These are phyloP conservation scores for Melanogaster broomeanus DNA, from an alignment of 768 basidiomycete species.

Conservation along the genomic window DNA sequence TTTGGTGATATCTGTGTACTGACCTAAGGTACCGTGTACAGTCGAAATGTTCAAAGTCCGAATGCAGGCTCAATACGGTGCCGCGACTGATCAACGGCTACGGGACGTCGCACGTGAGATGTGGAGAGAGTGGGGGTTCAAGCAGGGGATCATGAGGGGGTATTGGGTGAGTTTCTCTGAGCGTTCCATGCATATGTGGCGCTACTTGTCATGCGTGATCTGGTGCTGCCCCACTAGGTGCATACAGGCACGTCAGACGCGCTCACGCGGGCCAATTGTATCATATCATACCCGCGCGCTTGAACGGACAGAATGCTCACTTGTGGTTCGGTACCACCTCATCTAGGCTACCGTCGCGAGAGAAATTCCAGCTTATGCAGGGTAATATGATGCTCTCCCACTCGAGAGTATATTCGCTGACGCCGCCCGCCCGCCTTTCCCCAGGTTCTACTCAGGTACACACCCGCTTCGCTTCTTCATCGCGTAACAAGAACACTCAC, in stretches of 20 bases:
- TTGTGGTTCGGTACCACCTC: neutral
- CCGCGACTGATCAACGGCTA: conserved; percentile 74
- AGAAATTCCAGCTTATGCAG: conserved; percentile 97
- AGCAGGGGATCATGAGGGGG: conserved; percentile 91
- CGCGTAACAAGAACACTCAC: neutral
- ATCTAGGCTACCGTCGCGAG: conserved; percentile 81
- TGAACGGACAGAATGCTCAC: neutral
- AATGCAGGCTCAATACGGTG: conserved; percentile 96
- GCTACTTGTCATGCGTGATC: no score
- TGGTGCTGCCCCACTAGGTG: neutral
- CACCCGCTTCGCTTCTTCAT: neutral
- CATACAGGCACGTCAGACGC: neutral
- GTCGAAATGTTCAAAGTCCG: conserved; percentile 99
- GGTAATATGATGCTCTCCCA: conserved; percentile 33
- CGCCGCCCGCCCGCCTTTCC: neutral
- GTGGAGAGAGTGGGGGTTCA: conserved; percentile 86
- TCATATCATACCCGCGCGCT: neutral
- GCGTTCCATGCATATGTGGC: neutral
- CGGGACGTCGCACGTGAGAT: conserved; percentile 73
- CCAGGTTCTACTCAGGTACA: conserved; percentile 69
- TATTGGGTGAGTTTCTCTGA: conserved; percentile 70
- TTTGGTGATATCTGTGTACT: neutral
- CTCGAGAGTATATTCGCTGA: neutral
- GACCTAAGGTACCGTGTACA: conserved; percentile 25
- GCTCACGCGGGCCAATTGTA: neutral